Conservation (phyloP, 345 rosid species). For the Gossypium sturtianum region DNA sequence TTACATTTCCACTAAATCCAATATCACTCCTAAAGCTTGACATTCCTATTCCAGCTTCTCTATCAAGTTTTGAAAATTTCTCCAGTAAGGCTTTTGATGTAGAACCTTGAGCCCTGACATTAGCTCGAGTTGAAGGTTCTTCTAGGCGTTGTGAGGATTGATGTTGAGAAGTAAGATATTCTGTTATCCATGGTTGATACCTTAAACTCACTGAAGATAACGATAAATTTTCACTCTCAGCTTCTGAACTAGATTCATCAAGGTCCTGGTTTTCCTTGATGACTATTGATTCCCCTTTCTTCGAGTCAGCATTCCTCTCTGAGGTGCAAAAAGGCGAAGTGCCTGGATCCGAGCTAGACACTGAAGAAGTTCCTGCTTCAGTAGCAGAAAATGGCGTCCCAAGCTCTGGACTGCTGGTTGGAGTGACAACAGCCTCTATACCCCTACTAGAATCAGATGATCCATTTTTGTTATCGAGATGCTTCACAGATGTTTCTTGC, state of each 20-base stretch:
- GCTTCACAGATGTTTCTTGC: slow-evolving; percentile 44
- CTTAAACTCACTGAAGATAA: slow-evolving; percentile 71
- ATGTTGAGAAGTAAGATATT: slow-evolving; percentile 43
- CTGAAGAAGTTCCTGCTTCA: slow-evolving; percentile 93
- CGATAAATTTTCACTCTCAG: slow-evolving; percentile 73
- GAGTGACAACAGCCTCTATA: slow-evolving; percentile 66
- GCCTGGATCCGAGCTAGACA: slow-evolving; percentile 90
- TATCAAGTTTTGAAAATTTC: slow-evolving; percentile 59
- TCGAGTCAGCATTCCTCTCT: slow-evolving; percentile 50
- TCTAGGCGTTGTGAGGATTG: slow-evolving; percentile 43
- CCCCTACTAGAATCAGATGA: slow-evolving; percentile 38
- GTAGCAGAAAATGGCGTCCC: slow-evolving; percentile 92
- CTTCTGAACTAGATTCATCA: slow-evolving; percentile 67
- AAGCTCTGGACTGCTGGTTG: slow-evolving; percentile 90
- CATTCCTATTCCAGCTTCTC: slow-evolving; percentile 46
- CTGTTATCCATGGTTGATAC: slow-evolving; percentile 83
- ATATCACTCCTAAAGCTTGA: slow-evolving; percentile 44
- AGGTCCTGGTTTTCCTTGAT: slow-evolving; percentile 49
- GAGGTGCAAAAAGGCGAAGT: slow-evolving; percentile 77
- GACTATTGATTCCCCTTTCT: slow-evolving; percentile 56
- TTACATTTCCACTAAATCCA: slow-evolving; percentile 67
- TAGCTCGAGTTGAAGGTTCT: slow-evolving; percentile 44
- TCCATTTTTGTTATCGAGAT: slow-evolving; percentile 33
- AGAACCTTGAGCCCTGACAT: slow-evolving; percentile 37
- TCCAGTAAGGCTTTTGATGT: slow-evolving; percentile 50